Conservation (phyloP, 331 rosid species). For the Cydonia oblonga region DNA sequence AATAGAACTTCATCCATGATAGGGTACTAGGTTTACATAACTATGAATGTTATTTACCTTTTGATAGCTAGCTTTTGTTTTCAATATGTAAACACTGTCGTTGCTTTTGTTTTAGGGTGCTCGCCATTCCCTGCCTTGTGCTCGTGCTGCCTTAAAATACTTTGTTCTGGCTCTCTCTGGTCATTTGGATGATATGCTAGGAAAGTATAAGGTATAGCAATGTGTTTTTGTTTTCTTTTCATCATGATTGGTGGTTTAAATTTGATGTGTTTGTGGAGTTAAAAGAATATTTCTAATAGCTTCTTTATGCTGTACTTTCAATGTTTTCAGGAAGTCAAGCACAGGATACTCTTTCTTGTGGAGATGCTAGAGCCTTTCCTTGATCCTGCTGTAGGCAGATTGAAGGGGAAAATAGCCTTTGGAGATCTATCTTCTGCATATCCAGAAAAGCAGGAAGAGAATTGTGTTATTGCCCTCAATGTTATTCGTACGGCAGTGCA, state of each 20-base stretch:
- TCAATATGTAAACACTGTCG: neutral
- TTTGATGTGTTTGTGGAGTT: neutral
- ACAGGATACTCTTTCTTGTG: conserved; percentile 74
- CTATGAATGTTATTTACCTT: neutral
- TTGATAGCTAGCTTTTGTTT: neutral
- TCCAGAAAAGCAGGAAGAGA: conserved; percentile 58
- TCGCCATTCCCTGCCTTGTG: conserved; percentile 39
- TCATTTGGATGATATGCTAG: conserved; percentile 75
- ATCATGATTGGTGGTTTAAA: neutral
- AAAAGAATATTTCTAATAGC: neutral
- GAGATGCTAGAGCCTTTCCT: conserved; percentile 93
- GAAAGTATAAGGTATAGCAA: conserved; percentile 66
- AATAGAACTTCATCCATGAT: neutral
- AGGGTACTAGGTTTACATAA: neutral
- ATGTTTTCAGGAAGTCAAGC: conserved; percentile 64
- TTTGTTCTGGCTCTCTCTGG: conserved; percentile 84
- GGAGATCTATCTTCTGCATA: conserved; percentile 62
- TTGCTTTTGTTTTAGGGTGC: conserved; percentile 41
- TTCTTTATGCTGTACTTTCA: conserved; percentile 2
- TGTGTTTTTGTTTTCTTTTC: neutral
- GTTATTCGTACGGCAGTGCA: conserved; percentile 68
- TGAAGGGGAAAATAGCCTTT: conserved; percentile 64
- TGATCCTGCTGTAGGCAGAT: conserved; percentile 71
- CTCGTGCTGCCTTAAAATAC: conserved; percentile 81
- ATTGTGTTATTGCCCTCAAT: conserved; percentile 61